Percentiles rank a stretch among this genome's conserved stretches.
Conservation (phyloP, 2,329 filamentous ascomycete species). For the Coniochaeta prunicola region DNA sequence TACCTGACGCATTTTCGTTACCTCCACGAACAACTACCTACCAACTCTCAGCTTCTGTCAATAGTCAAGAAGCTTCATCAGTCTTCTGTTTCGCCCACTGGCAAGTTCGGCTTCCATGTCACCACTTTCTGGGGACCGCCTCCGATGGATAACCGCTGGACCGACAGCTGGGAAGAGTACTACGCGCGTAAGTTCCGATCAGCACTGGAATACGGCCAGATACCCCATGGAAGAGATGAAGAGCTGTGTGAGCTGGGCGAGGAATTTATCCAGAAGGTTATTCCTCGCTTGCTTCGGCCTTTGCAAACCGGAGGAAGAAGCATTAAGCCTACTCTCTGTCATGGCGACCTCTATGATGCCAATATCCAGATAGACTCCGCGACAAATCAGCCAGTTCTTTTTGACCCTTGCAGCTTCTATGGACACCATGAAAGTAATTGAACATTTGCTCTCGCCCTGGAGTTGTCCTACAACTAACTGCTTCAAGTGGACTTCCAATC, state of each 20-base stretch:
- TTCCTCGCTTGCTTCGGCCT: background rate
- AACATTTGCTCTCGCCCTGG: background rate
- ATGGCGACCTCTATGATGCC: slow-evolving; percentile 1
- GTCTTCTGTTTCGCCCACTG: background rate
- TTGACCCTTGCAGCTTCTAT: slow-evolving; percentile 2
- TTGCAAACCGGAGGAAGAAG: background rate
- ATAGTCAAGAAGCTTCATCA: slow-evolving; percentile 2
- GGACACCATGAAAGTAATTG: background rate
- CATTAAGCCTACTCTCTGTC: slow-evolving; percentile 2
- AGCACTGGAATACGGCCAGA: slow-evolving; percentile 1
- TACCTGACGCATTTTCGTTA: slow-evolving; percentile 1
- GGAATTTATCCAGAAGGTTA: slow-evolving; percentile 1
- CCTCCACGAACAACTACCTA: background rate
- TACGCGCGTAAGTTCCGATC: slow-evolving; percentile 1
- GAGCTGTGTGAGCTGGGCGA: slow-evolving; percentile 1
- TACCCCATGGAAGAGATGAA: background rate
- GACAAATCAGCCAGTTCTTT: slow-evolving; percentile 1
- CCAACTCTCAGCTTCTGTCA: background rate
- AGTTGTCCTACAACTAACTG: background rate
- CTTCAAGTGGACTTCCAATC: background rate
- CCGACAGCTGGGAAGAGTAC: slow-evolving; percentile 2
- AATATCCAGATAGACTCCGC: slow-evolving; percentile 2
- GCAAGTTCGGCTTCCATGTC: slow-evolving; percentile 2
- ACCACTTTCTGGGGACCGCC: slow-evolving; percentile 3
- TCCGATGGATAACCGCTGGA: background rate